phyloP scores from a whole-genome alignment of 2,329 filamentous ascomycete genomes.

The Phyllosticta citriasiana region DNA sequence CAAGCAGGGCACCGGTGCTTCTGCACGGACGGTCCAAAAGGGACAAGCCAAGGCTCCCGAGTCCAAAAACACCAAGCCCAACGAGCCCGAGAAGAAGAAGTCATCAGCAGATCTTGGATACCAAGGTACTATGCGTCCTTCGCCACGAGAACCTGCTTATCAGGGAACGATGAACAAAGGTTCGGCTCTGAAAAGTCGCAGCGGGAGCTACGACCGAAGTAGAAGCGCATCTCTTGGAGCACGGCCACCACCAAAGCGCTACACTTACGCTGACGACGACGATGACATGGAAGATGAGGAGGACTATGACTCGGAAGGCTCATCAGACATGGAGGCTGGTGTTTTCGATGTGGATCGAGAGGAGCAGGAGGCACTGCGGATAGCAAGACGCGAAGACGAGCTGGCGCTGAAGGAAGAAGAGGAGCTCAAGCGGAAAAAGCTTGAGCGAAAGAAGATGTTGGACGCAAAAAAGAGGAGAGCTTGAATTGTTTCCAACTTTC shows the following conservation, averaged over 20 bases:
- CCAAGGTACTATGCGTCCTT: constrained; percentile 38
- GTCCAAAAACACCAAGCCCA: constrained; percentile 14
- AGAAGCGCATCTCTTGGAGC: constrained; percentile 17
- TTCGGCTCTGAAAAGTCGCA: constrained; percentile 15
- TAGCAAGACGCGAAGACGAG: constrained; percentile 58
- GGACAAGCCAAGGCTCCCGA: constrained; percentile 13
- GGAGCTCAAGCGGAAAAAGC: constrained; percentile 52
- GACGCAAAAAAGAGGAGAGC: constrained; percentile 10
- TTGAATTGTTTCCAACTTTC: neutral
- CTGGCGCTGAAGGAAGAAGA: constrained; percentile 54
- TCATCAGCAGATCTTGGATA: constrained; percentile 31
- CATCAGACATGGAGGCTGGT: constrained; percentile 69
- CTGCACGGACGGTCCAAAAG: constrained; percentile 4
- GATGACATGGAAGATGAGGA: constrained; percentile 51
- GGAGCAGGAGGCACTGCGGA: constrained; percentile 51
- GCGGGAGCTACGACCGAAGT: constrained; percentile 16
- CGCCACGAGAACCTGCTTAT: constrained; percentile 25
- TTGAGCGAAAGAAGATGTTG: constrained; percentile 37
- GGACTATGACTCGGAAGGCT: constrained; percentile 48
- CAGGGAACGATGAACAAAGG: constrained; percentile 24
- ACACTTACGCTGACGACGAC: constrained; percentile 24
- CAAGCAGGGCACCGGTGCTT: constrained; percentile 23
- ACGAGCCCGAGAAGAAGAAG: constrained; percentile 26
- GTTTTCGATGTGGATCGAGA: constrained; percentile 64
- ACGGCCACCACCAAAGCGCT: constrained; percentile 19